Percentiles rank a stretch among this genome's conserved stretches.
phyloP scores from a whole-genome alignment of 2,329 filamentous ascomycete genomes.

The Xylaria arbuscula region DNA sequence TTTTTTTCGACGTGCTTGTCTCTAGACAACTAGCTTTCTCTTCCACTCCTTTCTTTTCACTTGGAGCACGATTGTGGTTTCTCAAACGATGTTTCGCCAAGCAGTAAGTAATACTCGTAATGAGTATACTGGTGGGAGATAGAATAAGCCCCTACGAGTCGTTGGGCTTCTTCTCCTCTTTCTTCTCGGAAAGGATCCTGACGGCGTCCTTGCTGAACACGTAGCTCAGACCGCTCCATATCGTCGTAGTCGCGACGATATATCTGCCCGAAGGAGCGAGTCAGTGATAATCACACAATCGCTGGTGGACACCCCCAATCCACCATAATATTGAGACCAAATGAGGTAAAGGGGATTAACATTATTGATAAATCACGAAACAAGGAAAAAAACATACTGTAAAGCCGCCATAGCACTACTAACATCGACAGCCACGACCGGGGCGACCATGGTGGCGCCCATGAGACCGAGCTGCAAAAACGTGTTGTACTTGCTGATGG shows the following conservation, averaged over 20 bases:
- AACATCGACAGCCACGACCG: constrained; percentile 73
- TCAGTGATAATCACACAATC: neutral
- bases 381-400: constrained; percentile 65
- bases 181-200: constrained; percentile 73
- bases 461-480: constrained; percentile 89
- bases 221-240: constrained; percentile 95
- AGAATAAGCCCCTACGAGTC: constrained; percentile 7
- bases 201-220: constrained; percentile 91
- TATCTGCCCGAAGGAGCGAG: constrained; percentile 67
- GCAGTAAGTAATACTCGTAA: neutral
- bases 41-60: no score
- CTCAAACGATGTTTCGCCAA: neutral
- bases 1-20: neutral
- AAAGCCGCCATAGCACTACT: constrained; percentile 66
- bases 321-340: neutral
- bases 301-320: neutral
- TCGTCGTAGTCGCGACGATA: constrained; percentile 85
- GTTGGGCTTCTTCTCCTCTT: constrained; percentile 42
- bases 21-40: neutral
- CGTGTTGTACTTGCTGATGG: constrained; percentile 92
- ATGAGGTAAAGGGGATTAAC: neutral
- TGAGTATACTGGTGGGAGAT: neutral
- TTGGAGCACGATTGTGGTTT: neutral
- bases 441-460: constrained; percentile 83
- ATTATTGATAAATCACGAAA: neutral